Evolutionary conservation across 2,329 filamentous ascomycete genomes (phyloP).

Genomic region (Trichoderma polysporum): DNA sequence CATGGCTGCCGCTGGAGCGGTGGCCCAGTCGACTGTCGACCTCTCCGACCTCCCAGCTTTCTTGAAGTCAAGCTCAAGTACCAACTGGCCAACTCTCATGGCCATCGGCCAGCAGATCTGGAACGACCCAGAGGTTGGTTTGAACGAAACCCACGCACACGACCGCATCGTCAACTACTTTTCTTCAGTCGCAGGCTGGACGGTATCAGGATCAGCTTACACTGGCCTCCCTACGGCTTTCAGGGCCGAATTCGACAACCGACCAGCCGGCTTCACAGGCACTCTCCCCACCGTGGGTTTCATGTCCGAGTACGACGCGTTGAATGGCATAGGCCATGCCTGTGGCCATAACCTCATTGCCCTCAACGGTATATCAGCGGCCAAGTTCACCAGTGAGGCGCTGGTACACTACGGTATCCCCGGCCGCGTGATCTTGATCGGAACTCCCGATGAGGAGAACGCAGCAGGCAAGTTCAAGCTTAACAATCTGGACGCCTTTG

Average conservation of each 20-base stretch:
- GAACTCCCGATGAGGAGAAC: slow-evolving; percentile 25
- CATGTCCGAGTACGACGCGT: slow-evolving; percentile 25
- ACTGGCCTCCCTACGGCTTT: slow-evolving; percentile 22
- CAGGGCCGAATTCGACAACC: slow-evolving; percentile 21
- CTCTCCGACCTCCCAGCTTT: slow-evolving; percentile 6
- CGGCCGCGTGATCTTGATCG: slow-evolving; percentile 21
- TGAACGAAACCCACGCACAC: slow-evolving; percentile 23
- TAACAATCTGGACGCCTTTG: slow-evolving; percentile 22
- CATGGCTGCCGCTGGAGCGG: slow-evolving; percentile 9
- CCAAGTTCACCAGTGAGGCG: slow-evolving; percentile 20
- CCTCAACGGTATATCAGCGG: slow-evolving; percentile 23
- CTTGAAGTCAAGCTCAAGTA: slow-evolving; percentile 11
- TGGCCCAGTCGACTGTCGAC: slow-evolving; percentile 1
- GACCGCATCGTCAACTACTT: slow-evolving; percentile 24
- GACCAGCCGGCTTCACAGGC: slow-evolving; percentile 9
- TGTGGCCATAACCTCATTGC: slow-evolving; percentile 25
- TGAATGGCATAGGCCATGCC: slow-evolving; percentile 23
- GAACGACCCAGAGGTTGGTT: slow-evolving; percentile 23
- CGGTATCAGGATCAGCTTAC: slow-evolving; percentile 15
- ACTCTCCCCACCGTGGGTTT: slow-evolving; percentile 21
- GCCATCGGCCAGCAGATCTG: slow-evolving; percentile 22
- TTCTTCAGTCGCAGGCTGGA: slow-evolving; percentile 17
- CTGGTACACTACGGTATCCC: slow-evolving; percentile 22
- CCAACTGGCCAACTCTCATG: slow-evolving; percentile 20
- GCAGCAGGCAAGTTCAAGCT: slow-evolving; percentile 24